Conservation (phyloP, 2,329 filamentous ascomycete genomes). For the Teratosphaeriaceae sp. region DNA sequence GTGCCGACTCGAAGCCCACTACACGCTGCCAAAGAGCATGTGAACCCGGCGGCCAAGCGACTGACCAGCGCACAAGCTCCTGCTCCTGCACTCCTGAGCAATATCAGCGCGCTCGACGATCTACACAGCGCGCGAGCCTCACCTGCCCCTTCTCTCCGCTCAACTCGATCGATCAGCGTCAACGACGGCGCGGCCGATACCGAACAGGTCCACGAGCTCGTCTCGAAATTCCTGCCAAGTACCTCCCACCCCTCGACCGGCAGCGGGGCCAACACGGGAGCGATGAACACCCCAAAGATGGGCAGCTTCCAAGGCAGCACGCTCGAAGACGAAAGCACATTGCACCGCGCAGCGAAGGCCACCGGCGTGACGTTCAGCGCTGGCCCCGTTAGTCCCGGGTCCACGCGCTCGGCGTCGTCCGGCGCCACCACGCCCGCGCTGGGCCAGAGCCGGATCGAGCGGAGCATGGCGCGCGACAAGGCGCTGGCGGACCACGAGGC, state of each 20-base stretch:
- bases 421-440: slow-evolving; percentile 25
- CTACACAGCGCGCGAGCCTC: slow-evolving; percentile 23
- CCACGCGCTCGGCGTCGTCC: slow-evolving; percentile 22
- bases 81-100: slow-evolving; percentile 26
- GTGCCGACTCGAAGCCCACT: slow-evolving; percentile 12
- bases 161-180: slow-evolving; percentile 18
- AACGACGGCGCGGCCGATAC: slow-evolving; percentile 11
- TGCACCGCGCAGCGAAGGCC: slow-evolving; percentile 7
- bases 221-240: slow-evolving; percentile 27
- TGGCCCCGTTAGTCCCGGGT: slow-evolving; percentile 24
- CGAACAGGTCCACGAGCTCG: slow-evolving; percentile 22
- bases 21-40: slow-evolving; percentile 18
- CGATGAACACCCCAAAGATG: slow-evolving; percentile 24
- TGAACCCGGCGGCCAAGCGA: slow-evolving; percentile 20
- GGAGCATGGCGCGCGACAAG: slow-evolving; percentile 27
- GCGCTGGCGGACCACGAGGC: slow-evolving; percentile 26
- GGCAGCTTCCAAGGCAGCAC: slow-evolving; percentile 18
- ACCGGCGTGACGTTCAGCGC: slow-evolving; percentile 10
- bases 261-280: slow-evolving; percentile 22
- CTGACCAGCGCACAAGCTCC: slow-evolving; percentile 20
- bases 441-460: slow-evolving; percentile 26
- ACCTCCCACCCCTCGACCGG: slow-evolving; percentile 24
- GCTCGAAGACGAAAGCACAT: slow-evolving; percentile 20
- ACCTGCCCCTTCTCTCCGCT: slow-evolving; percentile 22
- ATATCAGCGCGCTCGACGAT: slow-evolving; percentile 25